Evolutionary conservation across 2,329 filamentous ascomycete species (phyloP).

Genomic region (Fusarium torulosum): DNA sequence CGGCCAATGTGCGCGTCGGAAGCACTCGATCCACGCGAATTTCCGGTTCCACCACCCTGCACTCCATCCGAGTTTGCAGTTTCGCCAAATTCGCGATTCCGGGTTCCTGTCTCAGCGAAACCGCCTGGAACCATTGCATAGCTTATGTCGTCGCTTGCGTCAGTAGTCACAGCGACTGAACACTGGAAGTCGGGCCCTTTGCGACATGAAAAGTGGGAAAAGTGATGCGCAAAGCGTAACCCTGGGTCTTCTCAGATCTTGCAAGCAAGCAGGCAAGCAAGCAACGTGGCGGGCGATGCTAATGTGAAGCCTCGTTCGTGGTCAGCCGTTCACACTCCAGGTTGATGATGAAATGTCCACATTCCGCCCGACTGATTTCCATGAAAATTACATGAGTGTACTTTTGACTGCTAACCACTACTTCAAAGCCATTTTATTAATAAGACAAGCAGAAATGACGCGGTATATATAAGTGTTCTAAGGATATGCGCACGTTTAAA

Average conservation of each 20-base stretch:
- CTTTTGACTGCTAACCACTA: neutral
- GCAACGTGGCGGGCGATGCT: neutral
- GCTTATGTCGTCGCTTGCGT: no score
- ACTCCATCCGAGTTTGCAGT: no score
- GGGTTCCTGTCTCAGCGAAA: no score
- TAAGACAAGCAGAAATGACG: slow-evolving; percentile 2
- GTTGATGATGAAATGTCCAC: neutral
- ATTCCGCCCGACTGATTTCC: slow-evolving; percentile 1
- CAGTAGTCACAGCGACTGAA: no score
- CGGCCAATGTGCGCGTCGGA: no score
- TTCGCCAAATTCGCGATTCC: no score
- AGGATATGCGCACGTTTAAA: neutral
- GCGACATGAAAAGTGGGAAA: no score
- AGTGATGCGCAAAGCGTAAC: no score
- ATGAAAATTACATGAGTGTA: neutral
- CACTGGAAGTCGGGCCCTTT: no score
- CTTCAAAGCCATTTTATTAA: neutral
- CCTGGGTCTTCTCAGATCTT: neutral
- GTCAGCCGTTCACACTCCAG: neutral
- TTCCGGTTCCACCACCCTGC: no score
- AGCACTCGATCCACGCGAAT: no score
- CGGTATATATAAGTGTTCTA: slow-evolving; percentile 3
- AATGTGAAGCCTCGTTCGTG: neutral
- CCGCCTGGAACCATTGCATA: no score
- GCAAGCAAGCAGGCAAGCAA: neutral